Evolutionary conservation across 768 basidiomycete species (phyloP).

Genomic region (Hortiboletus flavorubellus): DNA sequence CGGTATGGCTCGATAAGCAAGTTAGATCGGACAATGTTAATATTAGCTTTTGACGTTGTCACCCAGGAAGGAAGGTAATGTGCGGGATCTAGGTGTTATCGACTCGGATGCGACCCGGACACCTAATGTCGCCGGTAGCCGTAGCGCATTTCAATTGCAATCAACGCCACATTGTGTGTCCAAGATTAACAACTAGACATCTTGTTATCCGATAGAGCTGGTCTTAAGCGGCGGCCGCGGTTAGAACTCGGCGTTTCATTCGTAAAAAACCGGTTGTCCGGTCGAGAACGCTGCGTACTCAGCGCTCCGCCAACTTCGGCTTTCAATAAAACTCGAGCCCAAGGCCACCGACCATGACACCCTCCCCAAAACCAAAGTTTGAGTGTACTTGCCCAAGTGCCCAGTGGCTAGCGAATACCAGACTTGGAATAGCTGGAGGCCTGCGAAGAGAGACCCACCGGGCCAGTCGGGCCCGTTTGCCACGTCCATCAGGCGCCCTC

Average conservation of each 20-base stretch:
- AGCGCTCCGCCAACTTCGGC: background rate
- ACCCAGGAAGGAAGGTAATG: background rate
- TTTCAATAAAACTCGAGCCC: background rate
- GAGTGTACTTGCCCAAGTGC: too few species aligned
- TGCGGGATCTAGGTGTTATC: background rate
- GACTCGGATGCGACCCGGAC: background rate
- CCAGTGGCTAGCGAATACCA: too few species aligned
- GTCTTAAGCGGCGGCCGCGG: background rate
- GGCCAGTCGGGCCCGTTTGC: too few species aligned
- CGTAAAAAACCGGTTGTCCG: background rate
- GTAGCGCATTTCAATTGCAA: background rate
- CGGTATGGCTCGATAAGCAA: background rate
- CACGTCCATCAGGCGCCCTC: too few species aligned
- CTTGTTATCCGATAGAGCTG: too few species aligned
- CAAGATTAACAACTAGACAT: too few species aligned
- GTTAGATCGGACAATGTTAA: background rate
- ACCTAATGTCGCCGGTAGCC: background rate
- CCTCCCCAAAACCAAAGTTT: too few species aligned
- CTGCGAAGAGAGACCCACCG: too few species aligned
- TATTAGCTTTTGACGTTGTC: conserved; percentile 11
- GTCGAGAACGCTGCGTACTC: too few species aligned
- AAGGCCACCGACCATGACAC: background rate
- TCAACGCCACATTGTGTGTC: background rate
- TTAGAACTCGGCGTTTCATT: background rate
- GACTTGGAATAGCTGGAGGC: too few species aligned